These are phyloP conservation scores for Hapsidospora chrysogenum DNA, from an alignment of 495 filamentous ascomycete species.

Conservation along the genomic window DNA sequence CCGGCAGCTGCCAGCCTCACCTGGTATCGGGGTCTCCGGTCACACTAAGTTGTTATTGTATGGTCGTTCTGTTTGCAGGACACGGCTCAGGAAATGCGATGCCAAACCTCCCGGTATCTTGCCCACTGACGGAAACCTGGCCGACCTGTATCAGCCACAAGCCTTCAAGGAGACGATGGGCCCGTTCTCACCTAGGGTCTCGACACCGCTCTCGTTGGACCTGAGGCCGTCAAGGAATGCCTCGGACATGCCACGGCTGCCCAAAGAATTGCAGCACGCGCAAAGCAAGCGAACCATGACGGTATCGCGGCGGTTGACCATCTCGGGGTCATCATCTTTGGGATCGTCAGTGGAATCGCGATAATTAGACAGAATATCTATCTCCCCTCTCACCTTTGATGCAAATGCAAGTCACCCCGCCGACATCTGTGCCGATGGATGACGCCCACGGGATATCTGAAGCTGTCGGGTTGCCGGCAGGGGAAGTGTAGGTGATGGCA, in stretches of 20 bases:
- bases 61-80: too few species aligned
- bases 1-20: too few species aligned
- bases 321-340: slow-evolving; percentile 15
- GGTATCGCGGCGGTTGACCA: slow-evolving; percentile 19
- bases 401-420: slow-evolving; percentile 44
- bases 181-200: slow-evolving; percentile 22
- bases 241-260: slow-evolving; percentile 20
- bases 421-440: slow-evolving; percentile 35
- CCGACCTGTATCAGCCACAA: neutral
- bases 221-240: slow-evolving; percentile 28
- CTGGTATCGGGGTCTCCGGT: too few species aligned
- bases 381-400: slow-evolving; percentile 25
- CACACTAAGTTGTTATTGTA: too few species aligned
- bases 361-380: slow-evolving; percentile 3
- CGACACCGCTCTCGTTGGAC: slow-evolving; percentile 25
- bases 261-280: slow-evolving; percentile 21
- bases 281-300: slow-evolving; percentile 30
- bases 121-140: slow-evolving; percentile 33
- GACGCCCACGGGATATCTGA: slow-evolving; percentile 43
- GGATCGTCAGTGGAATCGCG: neutral
- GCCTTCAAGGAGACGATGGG: neutral
- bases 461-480: slow-evolving; percentile 31
- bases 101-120: slow-evolving; percentile 29
- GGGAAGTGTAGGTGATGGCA: slow-evolving; percentile 37
- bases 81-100: too few species aligned